A percentile compares a stretch with the other conserved stretches of the same genome.
These are phyloP conservation scores for Clonostachys solani DNA, from an alignment of 2,329 filamentous ascomycete species.

Conservation along the genomic window DNA sequence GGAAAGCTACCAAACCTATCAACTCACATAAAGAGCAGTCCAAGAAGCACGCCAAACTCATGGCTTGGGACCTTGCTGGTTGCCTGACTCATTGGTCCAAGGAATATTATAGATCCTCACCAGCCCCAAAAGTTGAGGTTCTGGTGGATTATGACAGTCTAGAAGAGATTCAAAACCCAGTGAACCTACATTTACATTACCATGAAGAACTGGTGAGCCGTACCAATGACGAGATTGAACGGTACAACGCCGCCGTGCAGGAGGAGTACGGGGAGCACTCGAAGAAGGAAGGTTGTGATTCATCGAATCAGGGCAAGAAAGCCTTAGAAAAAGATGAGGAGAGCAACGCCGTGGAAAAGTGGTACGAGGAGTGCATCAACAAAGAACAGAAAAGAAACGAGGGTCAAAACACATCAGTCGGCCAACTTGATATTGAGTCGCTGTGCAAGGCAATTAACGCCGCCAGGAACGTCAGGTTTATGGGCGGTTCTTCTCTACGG, in stretches of 20 bases:
- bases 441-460: not conserved
- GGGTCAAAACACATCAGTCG: not conserved
- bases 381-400: not conserved
- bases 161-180: conserved; percentile 32
- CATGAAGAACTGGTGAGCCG: conserved; percentile 14
- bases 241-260: conserved; percentile 7
- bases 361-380: conserved; percentile 9
- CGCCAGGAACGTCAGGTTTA: not conserved
- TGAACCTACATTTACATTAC: conserved; percentile 42
- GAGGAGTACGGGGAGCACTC: not conserved
- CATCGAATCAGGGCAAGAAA: not conserved
- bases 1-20: no score
- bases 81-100: conserved; percentile 10
- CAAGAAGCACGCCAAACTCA: conserved; percentile 8
- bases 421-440: not conserved
- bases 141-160: conserved; percentile 30
- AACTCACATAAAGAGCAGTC: no score
- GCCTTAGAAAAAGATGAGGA: not conserved
- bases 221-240: conserved; percentile 7
- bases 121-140: conserved; percentile 14
- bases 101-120: no score
- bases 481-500: not conserved
- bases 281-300: no score
- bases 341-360: not conserved
- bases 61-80: conserved; percentile 11